phyloP scores from a whole-genome alignment of 768 basidiomycete genomes.

The Suillus fuscotomentosus region DNA sequence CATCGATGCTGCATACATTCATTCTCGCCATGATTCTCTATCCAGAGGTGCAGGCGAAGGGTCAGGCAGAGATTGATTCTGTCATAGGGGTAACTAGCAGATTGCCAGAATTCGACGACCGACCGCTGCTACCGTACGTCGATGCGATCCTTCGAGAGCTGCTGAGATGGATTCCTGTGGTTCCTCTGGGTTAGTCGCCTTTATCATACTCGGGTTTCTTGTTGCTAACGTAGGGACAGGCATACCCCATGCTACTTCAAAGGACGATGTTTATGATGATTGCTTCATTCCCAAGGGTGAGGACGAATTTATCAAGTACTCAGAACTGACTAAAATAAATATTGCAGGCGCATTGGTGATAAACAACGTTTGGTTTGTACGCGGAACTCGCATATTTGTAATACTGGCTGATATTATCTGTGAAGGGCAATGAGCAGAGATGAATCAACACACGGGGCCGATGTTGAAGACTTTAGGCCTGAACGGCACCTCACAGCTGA shows the following conservation, averaged over 20 bases:
- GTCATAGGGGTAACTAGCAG: constrained; percentile 19
- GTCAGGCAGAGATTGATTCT: constrained; percentile 26
- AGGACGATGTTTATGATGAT: constrained; percentile 26
- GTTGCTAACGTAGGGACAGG: constrained; percentile 10
- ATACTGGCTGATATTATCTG: not conserved
- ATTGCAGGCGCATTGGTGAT: constrained; percentile 27
- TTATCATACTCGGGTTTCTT: not conserved
- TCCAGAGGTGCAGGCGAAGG: constrained; percentile 24
- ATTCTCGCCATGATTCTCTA: constrained; percentile 28
- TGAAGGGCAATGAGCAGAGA: constrained; percentile 25
- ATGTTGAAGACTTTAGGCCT: constrained; percentile 24
- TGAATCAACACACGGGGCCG: constrained; percentile 12
- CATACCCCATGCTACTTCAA: constrained; percentile 22
- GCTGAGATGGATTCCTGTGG: constrained; percentile 24
- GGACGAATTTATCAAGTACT: not conserved
- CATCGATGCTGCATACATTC: constrained; percentile 23
- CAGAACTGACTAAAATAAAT: not conserved
- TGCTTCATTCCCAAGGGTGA: constrained; percentile 43
- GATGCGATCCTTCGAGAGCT: constrained; percentile 40
- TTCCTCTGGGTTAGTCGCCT: constrained; percentile 20
- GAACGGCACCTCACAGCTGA: constrained; percentile 22
- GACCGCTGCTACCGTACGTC: constrained; percentile 37
- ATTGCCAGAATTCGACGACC: constrained; percentile 27
- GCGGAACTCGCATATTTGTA: not conserved
- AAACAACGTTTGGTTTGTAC: constrained; percentile 34